Conservation (phyloP, 2,329 filamentous ascomycete genomes). For the Pseudogymnoascus sp. region DNA sequence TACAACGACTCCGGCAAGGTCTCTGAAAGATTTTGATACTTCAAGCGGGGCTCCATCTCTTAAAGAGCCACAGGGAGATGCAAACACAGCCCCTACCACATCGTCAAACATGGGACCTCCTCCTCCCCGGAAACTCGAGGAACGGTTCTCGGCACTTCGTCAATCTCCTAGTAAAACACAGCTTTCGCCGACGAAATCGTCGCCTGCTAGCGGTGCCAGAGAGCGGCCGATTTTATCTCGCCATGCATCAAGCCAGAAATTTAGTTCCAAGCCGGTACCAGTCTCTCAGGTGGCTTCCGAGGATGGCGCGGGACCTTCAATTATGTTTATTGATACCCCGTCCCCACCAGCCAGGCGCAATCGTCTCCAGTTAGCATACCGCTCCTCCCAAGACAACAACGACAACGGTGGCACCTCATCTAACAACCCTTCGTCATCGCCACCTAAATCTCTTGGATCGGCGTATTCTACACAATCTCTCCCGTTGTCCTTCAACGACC, state of each 20-base stretch:
- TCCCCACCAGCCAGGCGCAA: slow-evolving; percentile 19
- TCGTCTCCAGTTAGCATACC: slow-evolving; percentile 24
- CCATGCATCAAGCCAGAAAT: slow-evolving; percentile 50
- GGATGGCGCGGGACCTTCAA: slow-evolving; percentile 57
- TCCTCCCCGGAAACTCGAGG: background rate
- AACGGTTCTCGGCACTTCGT: slow-evolving; percentile 1
- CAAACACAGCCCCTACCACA: background rate
- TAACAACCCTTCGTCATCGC: slow-evolving; percentile 18
- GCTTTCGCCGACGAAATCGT: background rate
- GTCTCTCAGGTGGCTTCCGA: slow-evolving; percentile 57
- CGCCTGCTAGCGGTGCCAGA: background rate
- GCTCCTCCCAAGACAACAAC: background rate
- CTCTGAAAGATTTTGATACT: background rate
- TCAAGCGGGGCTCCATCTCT: background rate
- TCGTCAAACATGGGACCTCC: background rate
- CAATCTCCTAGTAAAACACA: background rate
- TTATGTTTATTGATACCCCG: slow-evolving; percentile 59
- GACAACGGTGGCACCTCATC: slow-evolving; percentile 23
- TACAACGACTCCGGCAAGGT: background rate
- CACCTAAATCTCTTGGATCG: slow-evolving; percentile 26
- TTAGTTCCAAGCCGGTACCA: slow-evolving; percentile 65
- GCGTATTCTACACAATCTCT: slow-evolving; percentile 51
- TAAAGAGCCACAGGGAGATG: background rate
- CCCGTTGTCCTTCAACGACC: slow-evolving; percentile 74
- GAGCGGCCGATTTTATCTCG: slow-evolving; percentile 41